These are phyloP conservation scores for Spatholobus suberectus DNA, from an alignment of 306 rosid genomes.

Conservation along the genomic window DNA sequence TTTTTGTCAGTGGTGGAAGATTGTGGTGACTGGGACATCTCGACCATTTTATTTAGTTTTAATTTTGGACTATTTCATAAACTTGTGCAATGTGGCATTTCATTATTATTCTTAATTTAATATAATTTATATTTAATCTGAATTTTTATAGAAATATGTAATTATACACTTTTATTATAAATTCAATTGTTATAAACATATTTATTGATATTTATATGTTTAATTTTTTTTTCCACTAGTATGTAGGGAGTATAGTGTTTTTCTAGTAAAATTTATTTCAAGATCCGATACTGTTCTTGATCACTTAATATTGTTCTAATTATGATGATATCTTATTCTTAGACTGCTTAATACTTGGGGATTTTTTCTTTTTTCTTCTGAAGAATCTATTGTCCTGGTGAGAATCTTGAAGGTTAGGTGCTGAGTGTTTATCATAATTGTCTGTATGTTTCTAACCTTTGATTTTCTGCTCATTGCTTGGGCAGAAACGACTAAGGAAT, in stretches of 20 bases:
- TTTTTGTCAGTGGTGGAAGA: neutral
- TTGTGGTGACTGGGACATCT: neutral
- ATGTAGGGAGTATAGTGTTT: neutral
- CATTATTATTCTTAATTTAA: neutral
- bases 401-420: neutral
- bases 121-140: neutral
- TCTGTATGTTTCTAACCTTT: conserved; percentile 15
- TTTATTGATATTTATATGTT: neutral
- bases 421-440: neutral
- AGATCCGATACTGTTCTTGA: neutral
- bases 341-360: neutral
- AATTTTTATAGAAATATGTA: neutral
- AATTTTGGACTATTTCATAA: neutral
- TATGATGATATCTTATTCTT: neutral
- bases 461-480: conserved; percentile 31
- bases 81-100: neutral
- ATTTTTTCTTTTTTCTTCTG: neutral
- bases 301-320: conserved; percentile 10
- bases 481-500: conserved; percentile 87
- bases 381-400: neutral
- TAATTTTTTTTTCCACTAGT: neutral
- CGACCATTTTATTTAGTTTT: neutral
- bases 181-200: neutral
- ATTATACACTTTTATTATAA: neutral
- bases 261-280: neutral